These are phyloP conservation scores for Phytophthora hibernalis DNA, from an alignment of 352 stramenopile genomes.

Conservation along the genomic window DNA sequence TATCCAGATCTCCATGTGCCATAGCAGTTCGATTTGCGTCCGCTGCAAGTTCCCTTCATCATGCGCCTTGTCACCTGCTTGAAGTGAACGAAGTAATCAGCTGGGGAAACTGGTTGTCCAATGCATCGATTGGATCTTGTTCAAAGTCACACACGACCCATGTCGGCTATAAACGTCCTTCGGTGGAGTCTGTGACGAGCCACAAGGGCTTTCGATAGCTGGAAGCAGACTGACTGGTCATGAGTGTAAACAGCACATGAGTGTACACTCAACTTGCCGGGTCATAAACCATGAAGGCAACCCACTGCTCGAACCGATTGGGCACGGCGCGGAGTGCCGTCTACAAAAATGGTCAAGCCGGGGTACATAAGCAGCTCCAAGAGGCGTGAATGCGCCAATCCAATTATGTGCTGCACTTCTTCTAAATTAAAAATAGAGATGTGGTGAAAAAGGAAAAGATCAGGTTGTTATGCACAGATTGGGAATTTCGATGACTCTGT, in stretches of 20 bases:
- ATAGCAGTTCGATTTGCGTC: conserved; percentile 1
- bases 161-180: conserved; percentile 1
- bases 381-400: background rate
- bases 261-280: background rate
- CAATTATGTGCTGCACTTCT: background rate
- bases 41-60: background rate
- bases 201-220: background rate
- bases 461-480: background rate
- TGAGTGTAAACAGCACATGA: background rate
- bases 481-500: background rate
- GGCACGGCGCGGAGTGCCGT: background rate
- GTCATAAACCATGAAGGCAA: background rate
- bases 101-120: conserved; percentile 14
- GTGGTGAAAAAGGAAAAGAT: background rate
- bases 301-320: background rate
- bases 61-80: background rate
- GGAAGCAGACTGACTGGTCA: background rate
- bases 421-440: background rate
- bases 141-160: conserved; percentile 5
- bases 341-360: background rate
- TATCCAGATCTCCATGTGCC: conserved; percentile 2
- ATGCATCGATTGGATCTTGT: conserved; percentile 11
- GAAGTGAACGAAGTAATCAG: conserved; percentile 21
- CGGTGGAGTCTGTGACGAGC: background rate
- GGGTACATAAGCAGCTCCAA: background rate